Conservation (phyloP, 768 basidiomycete genomes). For the Boletus speciosus region DNA sequence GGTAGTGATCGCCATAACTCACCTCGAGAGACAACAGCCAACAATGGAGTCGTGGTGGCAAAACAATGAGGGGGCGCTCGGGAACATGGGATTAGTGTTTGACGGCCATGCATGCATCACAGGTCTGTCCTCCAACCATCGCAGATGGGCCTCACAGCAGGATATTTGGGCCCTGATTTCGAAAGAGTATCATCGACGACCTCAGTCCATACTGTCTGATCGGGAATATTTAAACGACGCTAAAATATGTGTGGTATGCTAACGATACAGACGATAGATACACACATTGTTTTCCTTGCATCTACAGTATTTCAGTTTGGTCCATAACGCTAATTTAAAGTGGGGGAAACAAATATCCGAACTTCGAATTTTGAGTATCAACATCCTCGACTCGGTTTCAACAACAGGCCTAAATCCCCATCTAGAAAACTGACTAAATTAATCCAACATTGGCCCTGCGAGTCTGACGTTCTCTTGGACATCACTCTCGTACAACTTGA, state of each 20-base stretch:
- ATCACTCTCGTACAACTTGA: constrained; percentile 86
- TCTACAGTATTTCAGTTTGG: constrained; percentile 1
- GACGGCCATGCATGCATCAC: constrained; percentile 31
- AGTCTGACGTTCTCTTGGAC: constrained; percentile 75
- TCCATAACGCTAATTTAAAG: background rate
- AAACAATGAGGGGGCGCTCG: constrained; percentile 20
- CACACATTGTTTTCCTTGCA: background rate
- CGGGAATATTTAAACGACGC: constrained; percentile 4
- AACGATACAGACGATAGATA: background rate
- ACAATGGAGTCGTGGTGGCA: constrained; percentile 35
- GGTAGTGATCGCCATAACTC: constrained; percentile 36
- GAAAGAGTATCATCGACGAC: background rate
- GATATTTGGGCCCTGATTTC: constrained; percentile 16
- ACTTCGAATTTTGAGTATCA: background rate
- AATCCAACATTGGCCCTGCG: constrained; percentile 64
- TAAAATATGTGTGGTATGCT: constrained; percentile 22
- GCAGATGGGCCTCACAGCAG: constrained; percentile 15
- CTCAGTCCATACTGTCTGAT: background rate
- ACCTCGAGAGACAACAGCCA: constrained; percentile 32
- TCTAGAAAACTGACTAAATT: background rate
- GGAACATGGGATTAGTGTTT: constrained; percentile 19
- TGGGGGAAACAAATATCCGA: background rate
- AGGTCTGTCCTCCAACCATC: constrained; percentile 13
- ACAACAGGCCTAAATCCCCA: background rate
- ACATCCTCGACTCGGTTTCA: background rate